Percentiles rank a stretch among this genome's conserved stretches.
Conservation (phyloP, 2,329 filamentous ascomycete species). For the Fusarium aywerte region DNA sequence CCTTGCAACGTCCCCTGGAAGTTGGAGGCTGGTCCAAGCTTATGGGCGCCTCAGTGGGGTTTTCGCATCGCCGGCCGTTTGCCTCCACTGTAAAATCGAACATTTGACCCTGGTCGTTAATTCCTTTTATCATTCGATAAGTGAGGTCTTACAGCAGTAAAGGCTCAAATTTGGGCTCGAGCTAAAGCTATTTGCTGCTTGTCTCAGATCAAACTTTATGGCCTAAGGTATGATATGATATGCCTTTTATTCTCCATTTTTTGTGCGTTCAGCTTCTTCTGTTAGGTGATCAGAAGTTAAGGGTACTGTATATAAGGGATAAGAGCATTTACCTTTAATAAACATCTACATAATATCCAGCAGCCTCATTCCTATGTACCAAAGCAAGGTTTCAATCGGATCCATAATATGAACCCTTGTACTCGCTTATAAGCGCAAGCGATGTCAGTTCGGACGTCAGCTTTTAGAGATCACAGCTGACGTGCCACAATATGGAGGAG, state of each 20-base stretch:
- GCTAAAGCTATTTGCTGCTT: slow-evolving; percentile 19
- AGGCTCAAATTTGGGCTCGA: slow-evolving; percentile 37
- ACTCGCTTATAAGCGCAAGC: slow-evolving; percentile 15
- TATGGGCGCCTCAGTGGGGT: slow-evolving; percentile 23
- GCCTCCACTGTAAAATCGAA: slow-evolving; percentile 19
- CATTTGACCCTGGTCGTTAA: slow-evolving; percentile 14
- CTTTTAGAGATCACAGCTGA: slow-evolving; percentile 27
- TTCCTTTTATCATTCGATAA: slow-evolving; percentile 38
- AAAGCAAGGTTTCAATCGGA: slow-evolving; percentile 11
- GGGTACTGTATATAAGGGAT: slow-evolving; percentile 1
- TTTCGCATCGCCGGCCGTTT: slow-evolving; percentile 18
- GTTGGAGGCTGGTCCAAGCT: slow-evolving; percentile 27
- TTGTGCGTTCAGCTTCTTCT: slow-evolving; percentile 16
- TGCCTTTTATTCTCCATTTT: slow-evolving; percentile 8
- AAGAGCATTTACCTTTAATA: not conserved
- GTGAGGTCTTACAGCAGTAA: slow-evolving; percentile 3
- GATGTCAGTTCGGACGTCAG: slow-evolving; percentile 8
- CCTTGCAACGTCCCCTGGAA: slow-evolving; percentile 19
- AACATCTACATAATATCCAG: too few species aligned
- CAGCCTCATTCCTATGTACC: not conserved
- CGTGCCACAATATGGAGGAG: slow-evolving; percentile 9
- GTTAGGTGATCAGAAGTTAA: slow-evolving; percentile 1
- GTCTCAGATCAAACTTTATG: slow-evolving; percentile 25
- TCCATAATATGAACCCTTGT: slow-evolving; percentile 19
- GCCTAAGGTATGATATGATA: slow-evolving; percentile 7